phyloP scores from a whole-genome alignment of 2,329 filamentous ascomycete genomes.

The Colletotrichum lupini region DNA sequence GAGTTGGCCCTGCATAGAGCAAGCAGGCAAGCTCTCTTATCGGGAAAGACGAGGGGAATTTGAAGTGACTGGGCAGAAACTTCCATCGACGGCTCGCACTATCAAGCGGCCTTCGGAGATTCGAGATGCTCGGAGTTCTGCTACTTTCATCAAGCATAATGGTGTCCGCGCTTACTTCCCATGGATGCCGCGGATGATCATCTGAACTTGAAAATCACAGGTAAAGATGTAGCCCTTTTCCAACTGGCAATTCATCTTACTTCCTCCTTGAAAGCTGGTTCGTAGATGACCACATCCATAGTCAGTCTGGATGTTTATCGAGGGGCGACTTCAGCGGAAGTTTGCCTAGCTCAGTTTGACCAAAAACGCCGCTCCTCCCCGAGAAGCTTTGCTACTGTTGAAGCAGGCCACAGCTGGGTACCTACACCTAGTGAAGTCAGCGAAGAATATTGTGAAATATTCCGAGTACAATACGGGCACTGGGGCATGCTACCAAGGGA shows the following conservation, averaged over 20 bases:
- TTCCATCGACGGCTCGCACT: neutral
- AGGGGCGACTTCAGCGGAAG: too few relatives aligned
- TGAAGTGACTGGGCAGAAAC: neutral
- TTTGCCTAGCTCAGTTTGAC: too few relatives aligned
- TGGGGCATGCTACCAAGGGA: too few relatives aligned
- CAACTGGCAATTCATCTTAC: too few relatives aligned
- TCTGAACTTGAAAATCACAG: neutral
- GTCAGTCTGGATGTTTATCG: too few relatives aligned
- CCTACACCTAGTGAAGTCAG: too few relatives aligned
- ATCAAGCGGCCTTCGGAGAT: neutral
- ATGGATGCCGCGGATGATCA: too few relatives aligned
- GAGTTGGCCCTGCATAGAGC: neutral
- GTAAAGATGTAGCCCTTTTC: too few relatives aligned
- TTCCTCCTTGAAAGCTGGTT: too few relatives aligned
- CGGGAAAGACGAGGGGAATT: neutral
- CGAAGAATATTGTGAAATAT: too few relatives aligned
- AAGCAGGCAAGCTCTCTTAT: neutral
- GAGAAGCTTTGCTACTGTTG: neutral
- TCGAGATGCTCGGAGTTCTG: neutral
- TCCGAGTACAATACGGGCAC: too few relatives aligned
- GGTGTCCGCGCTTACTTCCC: neutral
- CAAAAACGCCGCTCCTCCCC: neutral
- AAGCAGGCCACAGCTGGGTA: too few relatives aligned
- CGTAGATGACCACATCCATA: neutral
- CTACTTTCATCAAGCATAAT: neutral